Evolutionary conservation across 495 filamentous ascomycete genomes (phyloP).

Genomic region (Penicillium soppii): DNA sequence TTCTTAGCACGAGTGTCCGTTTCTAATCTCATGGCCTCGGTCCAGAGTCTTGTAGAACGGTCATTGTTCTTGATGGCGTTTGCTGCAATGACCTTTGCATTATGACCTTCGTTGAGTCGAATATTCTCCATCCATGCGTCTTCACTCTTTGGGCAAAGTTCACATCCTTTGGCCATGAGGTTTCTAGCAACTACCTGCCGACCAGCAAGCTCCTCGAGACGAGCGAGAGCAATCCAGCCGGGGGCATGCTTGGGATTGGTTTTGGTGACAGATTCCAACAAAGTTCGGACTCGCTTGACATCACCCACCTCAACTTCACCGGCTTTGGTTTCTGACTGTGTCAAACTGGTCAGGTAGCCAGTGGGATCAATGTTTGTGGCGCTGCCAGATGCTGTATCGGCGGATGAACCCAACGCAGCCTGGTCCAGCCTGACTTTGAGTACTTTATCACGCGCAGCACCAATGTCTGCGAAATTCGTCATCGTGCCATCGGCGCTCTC

Average conservation of each 20-base stretch:
- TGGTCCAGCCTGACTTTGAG: conserved; percentile 88
- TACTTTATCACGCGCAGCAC: conserved; percentile 90
- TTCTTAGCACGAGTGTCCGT: conserved; percentile 77
- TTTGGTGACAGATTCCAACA: conserved; percentile 91
- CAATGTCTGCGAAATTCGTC: conserved; percentile 98
- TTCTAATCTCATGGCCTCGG: conserved; percentile 92
- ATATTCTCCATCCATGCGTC: conserved; percentile 97
- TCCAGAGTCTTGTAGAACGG: conserved; percentile 86
- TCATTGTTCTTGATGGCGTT: conserved; percentile 89
- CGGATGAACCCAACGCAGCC: conserved; percentile 69
- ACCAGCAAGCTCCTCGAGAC: conserved; percentile 88
- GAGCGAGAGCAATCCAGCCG: conserved; percentile 95
- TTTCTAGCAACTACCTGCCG: conserved; percentile 84
- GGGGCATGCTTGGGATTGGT: conserved; percentile 93
- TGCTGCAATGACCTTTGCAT: conserved; percentile 94
- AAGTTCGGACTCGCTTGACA: conserved; percentile 88
- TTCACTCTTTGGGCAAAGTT: conserved; percentile 89
- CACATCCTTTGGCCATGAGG: conserved; percentile 80
- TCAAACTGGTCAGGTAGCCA: conserved; percentile 90
- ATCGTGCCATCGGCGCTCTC: conserved; percentile 76
- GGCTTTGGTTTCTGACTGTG: conserved; percentile 72
- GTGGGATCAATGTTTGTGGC: conserved; percentile 92
- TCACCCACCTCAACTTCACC: conserved; percentile 86
- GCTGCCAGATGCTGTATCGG: conserved; percentile 72
- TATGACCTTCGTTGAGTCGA: conserved; percentile 83